Conservation (phyloP, 2,329 filamentous ascomycete species). For the Fusarium zealandicum region DNA sequence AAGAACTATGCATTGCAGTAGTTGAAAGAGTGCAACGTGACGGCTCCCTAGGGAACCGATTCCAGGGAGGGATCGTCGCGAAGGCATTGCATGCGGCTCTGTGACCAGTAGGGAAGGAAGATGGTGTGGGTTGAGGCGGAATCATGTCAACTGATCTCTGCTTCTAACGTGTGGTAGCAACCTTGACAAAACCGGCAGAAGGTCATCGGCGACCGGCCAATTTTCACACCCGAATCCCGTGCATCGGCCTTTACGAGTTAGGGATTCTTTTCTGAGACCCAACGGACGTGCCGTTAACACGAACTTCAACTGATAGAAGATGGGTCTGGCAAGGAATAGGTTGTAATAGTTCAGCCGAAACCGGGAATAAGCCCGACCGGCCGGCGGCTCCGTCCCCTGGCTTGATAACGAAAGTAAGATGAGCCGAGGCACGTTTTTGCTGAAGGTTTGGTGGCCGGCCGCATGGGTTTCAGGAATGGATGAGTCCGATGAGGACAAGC, state of each 20-base stretch:
- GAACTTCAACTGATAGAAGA: neutral
- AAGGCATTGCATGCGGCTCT: neutral
- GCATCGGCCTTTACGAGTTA: neutral
- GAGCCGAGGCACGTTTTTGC: neutral
- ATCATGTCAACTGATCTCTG: constrained; percentile 17
- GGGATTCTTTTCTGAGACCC: neutral
- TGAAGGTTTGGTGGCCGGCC: neutral
- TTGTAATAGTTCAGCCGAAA: constrained; percentile 1
- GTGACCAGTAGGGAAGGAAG: neutral
- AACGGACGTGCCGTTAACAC: neutral
- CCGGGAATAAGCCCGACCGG: constrained; percentile 13
- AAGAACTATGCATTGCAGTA: neutral
- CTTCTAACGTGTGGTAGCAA: constrained; percentile 1
- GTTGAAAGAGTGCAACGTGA: neutral
- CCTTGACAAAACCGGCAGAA: neutral
- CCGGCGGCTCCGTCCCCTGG: constrained; percentile 1
- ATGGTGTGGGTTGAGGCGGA: constrained; percentile 4
- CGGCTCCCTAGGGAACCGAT: neutral
- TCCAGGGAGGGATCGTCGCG: neutral
- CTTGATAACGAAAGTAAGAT: neutral
- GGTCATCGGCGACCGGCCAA: constrained; percentile 8
- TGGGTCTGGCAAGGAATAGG: neutral
- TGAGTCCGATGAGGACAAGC: neutral
- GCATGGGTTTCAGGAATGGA: neutral
- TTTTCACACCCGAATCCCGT: constrained; percentile 26